Base-by-base conservation (phyloP, 2,329 filamentous ascomycete genomes). In the Lithohypha guttulata region DNA sequence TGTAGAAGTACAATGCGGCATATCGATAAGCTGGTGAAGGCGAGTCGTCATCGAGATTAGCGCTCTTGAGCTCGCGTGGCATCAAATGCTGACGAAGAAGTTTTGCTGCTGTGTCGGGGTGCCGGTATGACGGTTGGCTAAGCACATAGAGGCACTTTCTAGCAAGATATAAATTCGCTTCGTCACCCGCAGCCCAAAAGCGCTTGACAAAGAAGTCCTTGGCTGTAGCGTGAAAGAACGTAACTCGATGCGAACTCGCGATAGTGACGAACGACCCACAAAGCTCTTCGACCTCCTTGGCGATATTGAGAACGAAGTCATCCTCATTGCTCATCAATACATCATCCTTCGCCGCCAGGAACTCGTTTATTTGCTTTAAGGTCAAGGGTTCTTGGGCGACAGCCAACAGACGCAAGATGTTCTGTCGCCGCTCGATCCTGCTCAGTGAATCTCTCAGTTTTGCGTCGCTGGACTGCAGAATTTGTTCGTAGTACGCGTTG, bases 161-260 rank as follows among this genome's bases (percentile, higher is more conserved):
- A 13, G 39, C 39, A 6, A 41, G 32, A 29, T 17, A 36, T 11
- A 31, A 9, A 26, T 41, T 31, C 8, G 39, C 11, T 9, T 41
- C 31, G 4, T 31, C 31, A 6, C n/a, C 10, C 8, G 20, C 8
- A 5, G 21, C 21, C 5, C 5, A 15, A 10, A 6, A 15, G 18
- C n/a, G 4, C 26, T 18, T 6, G 18, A 39, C 25, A n/a, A n/a
- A n/a, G 17, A 25, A 23, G 6, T 30, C 20, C 27, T 17, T 39
- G 11, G 27, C 13, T 17, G 37, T 14, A n/a, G 4, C 6, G 19
- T 39, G 37, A 10, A 9, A 7, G 15, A 39, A 30, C 6, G 13
- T 30, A 13, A 33, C 37, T 22, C 21, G 7, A 3, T 34, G 11
- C n/a, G 18, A 6, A 17, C n/a, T 10, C 10, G 29, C 11, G 7